Evolutionary conservation across 177 flowering plant genomes (phyloP), one percentile per base, ranked within the genome.

Genomic region (Vitis hybrid): DNA sequence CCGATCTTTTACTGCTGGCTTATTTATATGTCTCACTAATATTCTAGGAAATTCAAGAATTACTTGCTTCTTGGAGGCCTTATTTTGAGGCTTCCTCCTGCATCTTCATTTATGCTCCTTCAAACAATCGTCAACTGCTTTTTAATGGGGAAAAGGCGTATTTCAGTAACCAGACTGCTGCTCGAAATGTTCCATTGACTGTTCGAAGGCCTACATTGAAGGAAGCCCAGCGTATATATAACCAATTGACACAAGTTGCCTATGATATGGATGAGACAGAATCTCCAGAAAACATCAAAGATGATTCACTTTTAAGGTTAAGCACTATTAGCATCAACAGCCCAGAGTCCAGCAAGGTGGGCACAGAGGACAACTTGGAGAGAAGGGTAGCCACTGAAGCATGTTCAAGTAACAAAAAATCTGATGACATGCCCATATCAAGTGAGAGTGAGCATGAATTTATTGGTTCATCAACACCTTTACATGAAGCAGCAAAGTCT

Each of bases 191-290:
- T 60, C 97, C 99, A 1, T 75, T 93, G 64, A 85, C 81, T 70
- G 92, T 95, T 58, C 82, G 93, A 56, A 86, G 98, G 70, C 99
- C 99, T 68, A 93, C 99, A 53, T 82, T 88, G 0, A 93, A 91
- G 80, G 99, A 95, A 86, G 90, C 93, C 19, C 78, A 66, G 57
- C 81, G 93, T 60, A 65, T 95, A 50, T 89, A 91, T 77, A 77
- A 78, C 58, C 83, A 81, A 51, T 67, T 91, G 73, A 86, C 88
- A 10, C 82, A 80, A 75, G 73, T 93, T 72, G 56, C 74, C 50
- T 73, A 79, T 71, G 97, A 85, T 81, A 74, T 71, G 9, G 82
- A 84, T 69, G 84, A 80, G 58, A 76, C 72, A 56, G 82, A 60
- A 71, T 64, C 29, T 53, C 62, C 72, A 39, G 62, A 56, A 60